Evolutionary conservation across 257 asterid genomes (phyloP).

Genomic region (Leonotis leonurus): DNA sequence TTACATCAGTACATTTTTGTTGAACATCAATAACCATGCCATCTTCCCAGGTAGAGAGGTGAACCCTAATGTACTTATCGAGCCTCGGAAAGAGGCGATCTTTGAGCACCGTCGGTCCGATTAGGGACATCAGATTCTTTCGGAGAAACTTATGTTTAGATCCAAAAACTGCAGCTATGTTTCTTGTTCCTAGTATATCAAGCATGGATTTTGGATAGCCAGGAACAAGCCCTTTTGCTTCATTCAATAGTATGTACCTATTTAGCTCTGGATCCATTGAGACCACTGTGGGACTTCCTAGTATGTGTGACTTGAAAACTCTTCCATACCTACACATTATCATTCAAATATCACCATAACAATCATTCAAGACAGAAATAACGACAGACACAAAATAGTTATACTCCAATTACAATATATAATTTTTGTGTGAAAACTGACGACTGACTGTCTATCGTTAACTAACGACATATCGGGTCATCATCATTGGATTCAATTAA

Average conservation of each 20-base stretch:
- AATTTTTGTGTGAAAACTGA: too few relatives aligned
- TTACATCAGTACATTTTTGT: constrained; percentile 56
- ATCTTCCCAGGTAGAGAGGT: constrained; percentile 52
- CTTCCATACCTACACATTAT: constrained; percentile 48
- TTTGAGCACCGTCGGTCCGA: constrained; percentile 46
- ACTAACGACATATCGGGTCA: too few relatives aligned
- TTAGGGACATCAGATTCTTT: constrained; percentile 52
- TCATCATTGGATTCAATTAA: too few relatives aligned
- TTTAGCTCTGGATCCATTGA: constrained; percentile 84
- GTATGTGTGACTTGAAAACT: constrained; percentile 73
- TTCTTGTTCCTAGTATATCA: constrained; percentile 58
- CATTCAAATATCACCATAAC: not conserved
- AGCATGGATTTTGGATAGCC: constrained; percentile 90
- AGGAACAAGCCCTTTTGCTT: constrained; percentile 68
- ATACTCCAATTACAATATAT: too few relatives aligned
- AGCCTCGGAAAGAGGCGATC: constrained; percentile 41
- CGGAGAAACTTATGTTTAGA: constrained; percentile 54
- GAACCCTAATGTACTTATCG: constrained; percentile 46
- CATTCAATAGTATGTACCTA: constrained; percentile 60
- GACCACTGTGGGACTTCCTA: constrained; percentile 75
- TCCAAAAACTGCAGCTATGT: constrained; percentile 73
- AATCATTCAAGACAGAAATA: too few relatives aligned
- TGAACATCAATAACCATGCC: constrained; percentile 48
- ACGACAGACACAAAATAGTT: too few relatives aligned
- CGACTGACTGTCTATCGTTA: too few relatives aligned